Evolutionary conservation across 2,329 filamentous ascomycete species (phyloP).

Genomic region (Neofusicoccum umdonicola): DNA sequence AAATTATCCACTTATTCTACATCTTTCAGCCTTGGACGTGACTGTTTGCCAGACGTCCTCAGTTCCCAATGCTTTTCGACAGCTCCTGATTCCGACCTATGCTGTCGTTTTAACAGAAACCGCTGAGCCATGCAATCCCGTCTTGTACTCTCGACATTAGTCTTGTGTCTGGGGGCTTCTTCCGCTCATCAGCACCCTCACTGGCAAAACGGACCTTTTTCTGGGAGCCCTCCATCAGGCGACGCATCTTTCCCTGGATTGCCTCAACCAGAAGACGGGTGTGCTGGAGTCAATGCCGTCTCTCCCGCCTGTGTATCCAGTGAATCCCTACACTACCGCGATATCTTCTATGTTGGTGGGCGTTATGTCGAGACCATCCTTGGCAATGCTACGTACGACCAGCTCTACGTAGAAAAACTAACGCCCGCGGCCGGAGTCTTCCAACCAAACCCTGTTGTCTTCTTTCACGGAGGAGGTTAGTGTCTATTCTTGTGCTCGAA

Average conservation of each 20-base stretch:
- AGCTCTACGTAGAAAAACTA: constrained; percentile 57
- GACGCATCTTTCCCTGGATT: neutral
- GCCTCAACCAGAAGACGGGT: neutral
- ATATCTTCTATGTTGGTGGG: neutral
- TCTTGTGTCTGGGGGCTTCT: neutral
- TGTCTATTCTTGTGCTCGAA: too few species aligned
- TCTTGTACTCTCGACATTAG: neutral
- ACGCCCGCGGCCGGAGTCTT: constrained; percentile 29
- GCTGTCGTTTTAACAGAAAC: too few species aligned
- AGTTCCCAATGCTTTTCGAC: neutral
- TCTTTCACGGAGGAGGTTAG: constrained; percentile 20
- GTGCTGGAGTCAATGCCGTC: neutral
- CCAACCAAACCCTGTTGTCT: constrained; percentile 24
- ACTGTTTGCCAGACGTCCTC: neutral
- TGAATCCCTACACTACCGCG: neutral
- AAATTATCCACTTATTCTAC: neutral
- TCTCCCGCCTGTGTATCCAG: neutral
- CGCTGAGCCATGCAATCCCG: neutral
- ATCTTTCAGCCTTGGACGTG: neutral
- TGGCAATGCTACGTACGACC: constrained; percentile 29
- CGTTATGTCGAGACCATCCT: neutral
- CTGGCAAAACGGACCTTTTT: neutral
- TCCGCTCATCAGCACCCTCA: neutral
- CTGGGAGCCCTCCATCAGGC: too few species aligned
- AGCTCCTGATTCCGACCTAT: neutral